Conservation (phyloP, 2,329 filamentous ascomycete genomes). For the Fusarium tanahbumbuense region DNA sequence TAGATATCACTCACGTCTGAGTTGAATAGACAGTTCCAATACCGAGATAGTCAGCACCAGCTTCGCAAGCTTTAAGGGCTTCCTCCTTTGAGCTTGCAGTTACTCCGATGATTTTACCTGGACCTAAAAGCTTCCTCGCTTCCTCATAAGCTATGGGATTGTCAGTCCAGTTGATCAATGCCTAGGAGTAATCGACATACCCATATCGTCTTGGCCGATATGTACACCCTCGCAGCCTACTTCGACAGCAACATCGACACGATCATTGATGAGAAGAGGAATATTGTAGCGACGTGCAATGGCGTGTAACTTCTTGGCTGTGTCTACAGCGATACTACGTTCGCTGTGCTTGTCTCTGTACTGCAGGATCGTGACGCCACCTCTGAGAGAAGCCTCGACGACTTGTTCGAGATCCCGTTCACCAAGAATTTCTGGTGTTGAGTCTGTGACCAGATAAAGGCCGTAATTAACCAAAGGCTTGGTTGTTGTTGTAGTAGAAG, state of each 20-base stretch:
- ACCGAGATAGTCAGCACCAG: slow-evolving; percentile 90
- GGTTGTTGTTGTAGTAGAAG: slow-evolving; percentile 5
- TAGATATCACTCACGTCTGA: slow-evolving; percentile 67
- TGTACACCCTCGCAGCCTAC: slow-evolving; percentile 92
- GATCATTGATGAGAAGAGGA: slow-evolving; percentile 92
- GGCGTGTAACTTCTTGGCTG: slow-evolving; percentile 75
- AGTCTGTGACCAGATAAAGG: slow-evolving; percentile 93
- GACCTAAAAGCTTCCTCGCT: slow-evolving; percentile 79
- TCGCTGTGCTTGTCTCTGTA: slow-evolving; percentile 89
- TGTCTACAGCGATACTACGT: slow-evolving; percentile 76
- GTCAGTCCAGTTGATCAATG: slow-evolving; percentile 4
- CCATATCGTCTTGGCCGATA: slow-evolving; percentile 93
- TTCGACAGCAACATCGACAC: slow-evolving; percentile 87
- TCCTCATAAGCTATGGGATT: slow-evolving; percentile 44
- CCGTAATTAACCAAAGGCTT: slow-evolving; percentile 73
- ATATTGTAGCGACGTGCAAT: slow-evolving; percentile 75
- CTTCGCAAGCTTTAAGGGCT: slow-evolving; percentile 75
- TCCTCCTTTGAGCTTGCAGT: slow-evolving; percentile 82
- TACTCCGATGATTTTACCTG: slow-evolving; percentile 85
- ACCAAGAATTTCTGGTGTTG: slow-evolving; percentile 85
- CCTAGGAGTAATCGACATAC: slow-evolving; percentile 57
- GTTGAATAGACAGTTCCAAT: slow-evolving; percentile 92
- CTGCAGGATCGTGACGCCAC: slow-evolving; percentile 88
- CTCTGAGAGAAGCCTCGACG: slow-evolving; percentile 79
- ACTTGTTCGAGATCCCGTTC: slow-evolving; percentile 75